Base-by-base conservation (phyloP, 2,329 filamentous ascomycete species). In the Pseudogymnoascus sp. region DNA sequence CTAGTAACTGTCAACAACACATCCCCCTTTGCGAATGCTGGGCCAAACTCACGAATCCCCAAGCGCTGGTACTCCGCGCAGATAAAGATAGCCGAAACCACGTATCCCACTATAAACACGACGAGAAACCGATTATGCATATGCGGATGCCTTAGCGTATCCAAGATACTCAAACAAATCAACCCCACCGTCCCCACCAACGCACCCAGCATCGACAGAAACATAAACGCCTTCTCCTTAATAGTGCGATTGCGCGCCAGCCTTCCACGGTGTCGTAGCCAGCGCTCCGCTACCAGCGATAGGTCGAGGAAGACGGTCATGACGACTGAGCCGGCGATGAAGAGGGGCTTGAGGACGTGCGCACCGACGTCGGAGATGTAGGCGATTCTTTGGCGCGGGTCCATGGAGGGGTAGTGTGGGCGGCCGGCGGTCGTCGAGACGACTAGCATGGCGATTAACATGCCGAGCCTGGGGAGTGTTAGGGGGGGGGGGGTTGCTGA, bases 41-140 rank as follows among this genome's bases (percentile, higher is more conserved):
- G 5, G 59, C 40, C 49, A 14, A 35, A 77, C 81, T 61, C 75
- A 84, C 83, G 88, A 61, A 88, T 86, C 25, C 92, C 91, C 1
- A 97, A 82, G 2, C 90, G 87, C 71, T 95, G 88, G 74, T 96
- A 97, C 74, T 97, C 92, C 78, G 85, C 87, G 79, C 93, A 97
- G 67, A 93, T 89, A 75, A 93, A 93, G 68, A 97, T 82, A 62
- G 93, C 93, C 4, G 88, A 91, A 62, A 96, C 72, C 61, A 97
- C 79, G 74, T 96, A 97, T 35, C 91, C 95, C 12, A 75, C 86
- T 73, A 97, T 91, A 75, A 99, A 99, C 60, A 97, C 75, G 0
- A 84, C 76, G 37, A 99, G 77, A 76, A 96, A 96, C 1, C 85
- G 79, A 70, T 91, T 81, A 73, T 99, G 95, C 63, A 89, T 73